These are phyloP conservation scores for Mixia osmundae DNA, from an alignment of 1,284 basidiomycete genomes.

Conservation along the genomic window DNA sequence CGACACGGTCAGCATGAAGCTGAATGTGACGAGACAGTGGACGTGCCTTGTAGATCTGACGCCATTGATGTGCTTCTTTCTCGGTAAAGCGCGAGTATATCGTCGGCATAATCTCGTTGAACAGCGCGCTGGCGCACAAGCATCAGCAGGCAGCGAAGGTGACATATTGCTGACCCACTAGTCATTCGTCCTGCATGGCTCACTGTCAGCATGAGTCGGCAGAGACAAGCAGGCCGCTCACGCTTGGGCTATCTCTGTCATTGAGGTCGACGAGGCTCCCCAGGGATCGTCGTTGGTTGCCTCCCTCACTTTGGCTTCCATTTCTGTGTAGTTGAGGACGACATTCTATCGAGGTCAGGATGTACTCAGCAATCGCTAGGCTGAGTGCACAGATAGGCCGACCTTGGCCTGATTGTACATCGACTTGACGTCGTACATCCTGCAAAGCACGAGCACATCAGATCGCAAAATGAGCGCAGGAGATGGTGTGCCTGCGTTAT, in stretches of 20 bases:
- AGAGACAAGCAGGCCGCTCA: background rate
- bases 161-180: conserved; percentile 35
- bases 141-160: background rate
- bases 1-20: background rate
- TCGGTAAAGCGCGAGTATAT: conserved; percentile 42
- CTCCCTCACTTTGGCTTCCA: conserved; percentile 89
- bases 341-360: conserved; percentile 15
- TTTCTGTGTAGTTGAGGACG: conserved; percentile 85
- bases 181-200: conserved; percentile 53
- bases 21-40: background rate
- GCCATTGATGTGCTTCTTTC: conserved; percentile 93
- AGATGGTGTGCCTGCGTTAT: background rate
- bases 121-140: conserved; percentile 48
- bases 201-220: background rate
- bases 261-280: conserved; percentile 93
- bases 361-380: background rate
- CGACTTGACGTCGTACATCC: conserved; percentile 76
- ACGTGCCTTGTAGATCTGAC: conserved; percentile 89
- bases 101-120: conserved; percentile 98
- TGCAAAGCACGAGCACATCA: conserved; percentile 16
- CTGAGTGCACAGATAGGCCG: conserved; percentile 25
- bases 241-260: conserved; percentile 71
- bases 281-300: conserved; percentile 97
- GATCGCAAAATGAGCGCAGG: background rate
- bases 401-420: conserved; percentile 58